Evolutionary conservation across 1,284 basidiomycete species (phyloP), one percentile per base, ranked within the genome.

Genomic region (Melampsora americana): DNA sequence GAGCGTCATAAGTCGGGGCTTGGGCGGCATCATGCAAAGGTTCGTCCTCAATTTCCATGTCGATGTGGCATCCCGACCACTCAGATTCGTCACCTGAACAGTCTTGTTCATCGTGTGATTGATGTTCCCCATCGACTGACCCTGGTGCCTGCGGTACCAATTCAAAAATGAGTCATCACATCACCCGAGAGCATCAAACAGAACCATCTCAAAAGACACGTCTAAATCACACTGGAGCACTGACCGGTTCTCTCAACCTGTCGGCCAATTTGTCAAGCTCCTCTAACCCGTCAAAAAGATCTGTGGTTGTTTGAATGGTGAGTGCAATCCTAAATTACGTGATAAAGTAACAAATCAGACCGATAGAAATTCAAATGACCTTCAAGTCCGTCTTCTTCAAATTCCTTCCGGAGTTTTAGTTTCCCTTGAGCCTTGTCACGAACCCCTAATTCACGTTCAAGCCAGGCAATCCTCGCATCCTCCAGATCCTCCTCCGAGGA

Each of bases 381-480:
- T 64, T 76, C 73, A 30, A 76, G 67, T 39, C 73, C 73, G 67
- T 76, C 73, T 42, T 76, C 66, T 53, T 68, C 56, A 42, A 76
- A 76, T 60, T 76, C 73, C 35, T 67, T 35, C 23, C 66, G 53
- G 5, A 76, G 60, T 64, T 76, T 76, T 28, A 16, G 28, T 69
- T 76, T 76, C 59, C 64, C 53, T 39, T 74, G 30, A 67, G 64
- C 18, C 35, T 67, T 74, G 28, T 62, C 32, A 12, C 28, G 18
- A 14, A 68, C 16, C n/a, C 73, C 73, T 20, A 76, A 53, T 69
- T 76, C 65, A 48, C 39, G 28, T 64, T 76, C 73, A n/a, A 76
- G 46, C 73, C 73, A 76, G 16, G 73, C 73, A 39, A 76, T 76
- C 48, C 67, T 65, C 53, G 60, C 42, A 64, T 76, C 73, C 39